Base-by-base conservation (phyloP, 106 monocot genomes). In the Allium sativum region DNA sequence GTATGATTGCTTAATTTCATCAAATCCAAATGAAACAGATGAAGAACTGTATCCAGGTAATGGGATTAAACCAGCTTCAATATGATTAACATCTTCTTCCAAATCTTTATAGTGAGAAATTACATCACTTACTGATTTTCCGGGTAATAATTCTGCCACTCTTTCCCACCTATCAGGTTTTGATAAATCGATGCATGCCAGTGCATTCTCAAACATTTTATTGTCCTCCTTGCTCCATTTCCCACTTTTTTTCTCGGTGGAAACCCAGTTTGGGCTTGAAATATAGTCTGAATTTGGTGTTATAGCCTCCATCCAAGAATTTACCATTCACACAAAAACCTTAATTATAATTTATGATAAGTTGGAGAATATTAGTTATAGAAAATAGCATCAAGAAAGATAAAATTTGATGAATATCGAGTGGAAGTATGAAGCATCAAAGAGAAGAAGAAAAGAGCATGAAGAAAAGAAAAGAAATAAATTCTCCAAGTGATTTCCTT, bases 181-280 rank as follows among this genome's bases (percentile, higher is more conserved):
- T 53, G 73, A 65, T 20, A 44, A 47, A 57, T 92, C 86, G 61
- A 78, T 42, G 5, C 61, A 15, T 2, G 91, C 91, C 21, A 92
- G 71, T 12, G 86, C 86, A 19, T 76, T 64, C 73, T 92, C 91
- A 50, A 92, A 92, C 6, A 65, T 69, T 77, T 92, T 92, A 78
- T 92, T 86, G 71, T 92, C 91, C 48, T 72, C 70, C 41, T 42
- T 44, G 3, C 76, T 81, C 91, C 91, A 92, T 10, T 19, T n/a
- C 22, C 54, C 67, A 56, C 56, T 58, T 15, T n/a, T 60, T 13
- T 21, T 62, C 59, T 59, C 50, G 1, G 42, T 46, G n/a, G 45
- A 65, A 41, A 76, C 31, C 75, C 74, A 81, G 22, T 69, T 62
- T 19, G 78, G 73, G 61, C n/a, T 64, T 40, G 69, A 22, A 62